Base-by-base conservation (phyloP, 805 yeast genomes). In the Brettanomyces custersianus region DNA sequence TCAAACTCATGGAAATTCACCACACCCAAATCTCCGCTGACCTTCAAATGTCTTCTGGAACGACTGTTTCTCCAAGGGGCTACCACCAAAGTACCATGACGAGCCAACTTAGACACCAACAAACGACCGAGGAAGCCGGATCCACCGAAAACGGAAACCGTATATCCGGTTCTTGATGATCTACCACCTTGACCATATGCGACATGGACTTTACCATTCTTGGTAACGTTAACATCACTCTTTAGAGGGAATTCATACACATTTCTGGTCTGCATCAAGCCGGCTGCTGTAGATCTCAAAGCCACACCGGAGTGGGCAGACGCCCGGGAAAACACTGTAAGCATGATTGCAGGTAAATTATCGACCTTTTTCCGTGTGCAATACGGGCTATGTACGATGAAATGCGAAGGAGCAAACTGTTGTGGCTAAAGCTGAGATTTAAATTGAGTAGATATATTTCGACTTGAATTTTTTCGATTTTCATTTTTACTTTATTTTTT, bases 121-220 rank as follows among this genome's bases (percentile, higher is more conserved):
- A 80, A 72, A 33, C 85, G 72, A 32, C 95, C 95, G 40, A 85
- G 62, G 56, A 80, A 77, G 2, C 94, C 94, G 32, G 78, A 64
- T 25, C 80, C 83, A 8, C 95, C 95, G 52, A 85, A 85, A 3
- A 85, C 92, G 1, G 95, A 82, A 17, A 88, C 94, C 4, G 88
- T 82, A 60, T 77, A 82, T 3, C 95, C 95, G 7, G 90, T 78
- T 64, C 94, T 72, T 20, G 94, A 82, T 4, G 90, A 80, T 40
- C 84, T 69, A 21, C 94, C 94, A 32, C 94, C 92, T 34, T 72
- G 62, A 41, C 95, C 95, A 24, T 68, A 65, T n/a, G 82, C 58
- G 30, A 80, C 56, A 46, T 76, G 68, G 30, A 86, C 80, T 52
- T 85, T 82, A 19, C 95, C 95, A 35, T 70, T 66, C 45, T 75